Evolutionary conservation across 192 early-diverging fungal species (phyloP).

Genomic region (Coemansia umbellata): DNA sequence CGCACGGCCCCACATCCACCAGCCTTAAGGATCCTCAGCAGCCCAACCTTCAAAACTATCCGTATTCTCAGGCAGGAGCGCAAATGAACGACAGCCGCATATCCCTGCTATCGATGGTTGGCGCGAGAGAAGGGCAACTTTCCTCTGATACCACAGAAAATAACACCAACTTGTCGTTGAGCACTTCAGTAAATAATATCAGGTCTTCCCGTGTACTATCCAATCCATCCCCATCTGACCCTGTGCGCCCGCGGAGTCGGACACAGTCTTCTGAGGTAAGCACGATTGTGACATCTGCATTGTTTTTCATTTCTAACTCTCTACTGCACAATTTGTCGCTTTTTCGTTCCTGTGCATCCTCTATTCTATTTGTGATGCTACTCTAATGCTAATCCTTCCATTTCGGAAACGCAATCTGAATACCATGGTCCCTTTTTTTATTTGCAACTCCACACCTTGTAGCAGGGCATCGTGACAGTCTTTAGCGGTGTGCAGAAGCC

Average conservation of each 20-base stretch:
- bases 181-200: conserved; percentile 21
- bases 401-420: neutral
- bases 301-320: neutral
- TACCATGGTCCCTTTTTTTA: neutral
- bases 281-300: neutral
- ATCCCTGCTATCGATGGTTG: conserved; percentile 43
- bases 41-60: conserved; percentile 3
- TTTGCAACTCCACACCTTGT: conserved; percentile 7
- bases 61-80: conserved; percentile 13
- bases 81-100: conserved; percentile 34
- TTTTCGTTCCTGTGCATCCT: neutral
- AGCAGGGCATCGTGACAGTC: conserved; percentile 48
- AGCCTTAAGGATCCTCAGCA: conserved; percentile 35
- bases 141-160: conserved; percentile 4
- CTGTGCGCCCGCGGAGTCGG: conserved; percentile 39
- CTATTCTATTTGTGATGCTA: neutral
- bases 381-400: neutral
- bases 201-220: conserved; percentile 39
- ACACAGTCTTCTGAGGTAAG: conserved; percentile 52
- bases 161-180: conserved; percentile 15
- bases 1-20: conserved; percentile 25
- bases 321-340: neutral
- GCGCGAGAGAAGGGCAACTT: conserved; percentile 11
- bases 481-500: conserved; percentile 38
- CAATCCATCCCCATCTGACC: conserved; percentile 14